Conservation (phyloP, 1,284 basidiomycete species). For the Mycosarcoma mackinlayi region DNA sequence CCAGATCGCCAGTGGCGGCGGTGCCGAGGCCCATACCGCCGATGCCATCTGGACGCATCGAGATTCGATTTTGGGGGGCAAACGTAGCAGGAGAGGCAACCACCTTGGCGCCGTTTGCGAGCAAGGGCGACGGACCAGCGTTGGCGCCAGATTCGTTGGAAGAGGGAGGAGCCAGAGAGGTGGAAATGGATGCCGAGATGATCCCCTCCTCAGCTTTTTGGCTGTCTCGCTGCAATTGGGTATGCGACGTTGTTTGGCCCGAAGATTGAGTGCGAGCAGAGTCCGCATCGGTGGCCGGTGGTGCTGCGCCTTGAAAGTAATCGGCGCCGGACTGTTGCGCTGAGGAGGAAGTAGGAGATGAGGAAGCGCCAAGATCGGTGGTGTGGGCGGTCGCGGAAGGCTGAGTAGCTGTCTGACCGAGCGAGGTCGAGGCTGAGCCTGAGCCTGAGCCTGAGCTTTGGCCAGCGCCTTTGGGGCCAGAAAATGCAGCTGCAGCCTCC, state of each 20-base stretch:
- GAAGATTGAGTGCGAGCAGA: conserved; percentile 4
- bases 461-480: conserved; percentile 1
- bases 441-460: no score
- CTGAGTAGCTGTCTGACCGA: conserved; percentile 5
- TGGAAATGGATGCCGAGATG: conserved; percentile 43
- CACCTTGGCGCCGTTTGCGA: conserved; percentile 15
- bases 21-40: conserved; percentile 59
- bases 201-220: conserved; percentile 40
- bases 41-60: conserved; percentile 60
- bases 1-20: conserved; percentile 62
- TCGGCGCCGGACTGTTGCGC: conserved; percentile 24
- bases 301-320: conserved; percentile 33
- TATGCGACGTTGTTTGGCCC: background rate
- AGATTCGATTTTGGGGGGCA: conserved; percentile 26
- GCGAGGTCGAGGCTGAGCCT: conserved; percentile 6
- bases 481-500: conserved; percentile 1
- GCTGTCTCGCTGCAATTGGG: conserved; percentile 24
- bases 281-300: conserved; percentile 5
- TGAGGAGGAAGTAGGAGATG: conserved; percentile 9
- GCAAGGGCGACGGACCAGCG: conserved; percentile 2
- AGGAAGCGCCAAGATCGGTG: background rate
- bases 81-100: conserved; percentile 24
- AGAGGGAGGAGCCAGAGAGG: conserved; percentile 11
- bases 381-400: conserved; percentile 5
- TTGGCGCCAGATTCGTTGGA: conserved; percentile 1